A percentile compares a stretch with the other conserved stretches of the same genome.
Evolutionary conservation across 2,329 filamentous ascomycete genomes (phyloP).

Genomic region (Proliferodiscus dingleyae): DNA sequence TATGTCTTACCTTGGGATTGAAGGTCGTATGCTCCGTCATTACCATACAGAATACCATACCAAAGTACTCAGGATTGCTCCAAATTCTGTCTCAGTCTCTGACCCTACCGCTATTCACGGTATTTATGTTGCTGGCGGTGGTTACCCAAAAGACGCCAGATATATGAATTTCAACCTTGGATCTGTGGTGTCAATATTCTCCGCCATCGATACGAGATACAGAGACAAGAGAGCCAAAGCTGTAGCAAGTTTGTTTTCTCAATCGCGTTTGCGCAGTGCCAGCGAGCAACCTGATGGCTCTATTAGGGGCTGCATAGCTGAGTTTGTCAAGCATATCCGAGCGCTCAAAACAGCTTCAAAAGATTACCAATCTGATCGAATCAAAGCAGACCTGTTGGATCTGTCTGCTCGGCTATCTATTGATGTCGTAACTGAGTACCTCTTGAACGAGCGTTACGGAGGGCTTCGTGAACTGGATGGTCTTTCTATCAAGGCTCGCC

Average conservation of each 20-base stretch:
- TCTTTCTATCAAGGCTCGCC: too few relatives aligned
- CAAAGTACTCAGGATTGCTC: conserved; percentile 31
- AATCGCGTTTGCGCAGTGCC: too few relatives aligned
- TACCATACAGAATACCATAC: conserved; percentile 31
- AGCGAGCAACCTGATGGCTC: too few relatives aligned
- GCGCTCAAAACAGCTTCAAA: conserved; percentile 36
- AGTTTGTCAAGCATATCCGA: conserved; percentile 41
- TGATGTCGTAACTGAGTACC: conserved; percentile 49
- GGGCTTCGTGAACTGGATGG: conserved; percentile 32
- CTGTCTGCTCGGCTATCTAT: conserved; percentile 45
- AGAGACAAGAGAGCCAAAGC: conserved; percentile 44
- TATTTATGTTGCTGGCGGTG: conserved; percentile 48
- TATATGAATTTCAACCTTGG: conserved; percentile 56
- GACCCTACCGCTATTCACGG: conserved; percentile 32
- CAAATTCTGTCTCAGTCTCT: conserved; percentile 33
- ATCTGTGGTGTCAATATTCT: conserved; percentile 50
- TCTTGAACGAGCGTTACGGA: conserved; percentile 48
- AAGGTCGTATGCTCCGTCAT: conserved; percentile 22
- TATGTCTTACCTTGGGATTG: conserved; percentile 35
- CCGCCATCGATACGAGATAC: conserved; percentile 37
- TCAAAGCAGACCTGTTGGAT: conserved; percentile 46
- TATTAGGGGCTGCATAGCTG: too few relatives aligned
- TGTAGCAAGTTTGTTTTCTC: conserved; percentile 44
- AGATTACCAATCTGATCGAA: conserved; percentile 37
- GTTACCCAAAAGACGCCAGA: conserved; percentile 46